Conservation (phyloP, 2,329 filamentous ascomycete genomes). For the Magnaporthiopsis incrustans region DNA sequence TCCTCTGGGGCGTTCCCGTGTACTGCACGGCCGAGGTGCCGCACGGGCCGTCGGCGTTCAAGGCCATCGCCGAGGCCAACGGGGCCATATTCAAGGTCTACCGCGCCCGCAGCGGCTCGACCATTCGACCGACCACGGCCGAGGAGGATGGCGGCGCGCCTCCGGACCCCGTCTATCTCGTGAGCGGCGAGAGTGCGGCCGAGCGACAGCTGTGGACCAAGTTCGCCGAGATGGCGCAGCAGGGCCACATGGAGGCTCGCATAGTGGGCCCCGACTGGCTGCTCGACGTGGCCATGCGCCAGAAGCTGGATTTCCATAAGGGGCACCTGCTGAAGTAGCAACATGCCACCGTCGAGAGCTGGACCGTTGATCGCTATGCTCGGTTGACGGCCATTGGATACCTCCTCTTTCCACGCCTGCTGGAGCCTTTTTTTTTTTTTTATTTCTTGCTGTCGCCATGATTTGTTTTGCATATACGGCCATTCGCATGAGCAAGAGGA, state of each 20-base stretch:
- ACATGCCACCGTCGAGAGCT: not conserved
- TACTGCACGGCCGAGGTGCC: constrained; percentile 77
- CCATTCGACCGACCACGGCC: constrained; percentile 53
- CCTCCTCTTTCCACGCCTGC: not conserved
- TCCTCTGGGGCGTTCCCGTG: constrained; percentile 68
- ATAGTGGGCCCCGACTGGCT: constrained; percentile 87
- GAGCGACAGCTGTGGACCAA: constrained; percentile 71
- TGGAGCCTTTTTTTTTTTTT: not conserved
- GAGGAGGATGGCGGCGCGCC: constrained; percentile 53
- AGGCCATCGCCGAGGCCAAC: constrained; percentile 79
- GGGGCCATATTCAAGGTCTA: constrained; percentile 77
- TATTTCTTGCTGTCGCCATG: not conserved
- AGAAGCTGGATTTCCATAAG: constrained; percentile 63
- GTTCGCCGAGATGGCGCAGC: constrained; percentile 71
- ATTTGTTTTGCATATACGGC: not conserved
- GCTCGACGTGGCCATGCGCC: constrained; percentile 80
- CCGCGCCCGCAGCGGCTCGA: constrained; percentile 61
- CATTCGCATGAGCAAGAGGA: not conserved
- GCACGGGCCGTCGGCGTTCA: constrained; percentile 78
- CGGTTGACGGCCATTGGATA: not conserved
- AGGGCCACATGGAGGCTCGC: constrained; percentile 69
- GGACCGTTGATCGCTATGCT: not conserved
- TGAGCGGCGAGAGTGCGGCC: constrained; percentile 58
- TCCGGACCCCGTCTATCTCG: constrained; percentile 71
- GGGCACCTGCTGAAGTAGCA: constrained; percentile 40